Base-by-base conservation (phyloP, 2,329 filamentous ascomycete species). In the Neonectria punicea region DNA sequence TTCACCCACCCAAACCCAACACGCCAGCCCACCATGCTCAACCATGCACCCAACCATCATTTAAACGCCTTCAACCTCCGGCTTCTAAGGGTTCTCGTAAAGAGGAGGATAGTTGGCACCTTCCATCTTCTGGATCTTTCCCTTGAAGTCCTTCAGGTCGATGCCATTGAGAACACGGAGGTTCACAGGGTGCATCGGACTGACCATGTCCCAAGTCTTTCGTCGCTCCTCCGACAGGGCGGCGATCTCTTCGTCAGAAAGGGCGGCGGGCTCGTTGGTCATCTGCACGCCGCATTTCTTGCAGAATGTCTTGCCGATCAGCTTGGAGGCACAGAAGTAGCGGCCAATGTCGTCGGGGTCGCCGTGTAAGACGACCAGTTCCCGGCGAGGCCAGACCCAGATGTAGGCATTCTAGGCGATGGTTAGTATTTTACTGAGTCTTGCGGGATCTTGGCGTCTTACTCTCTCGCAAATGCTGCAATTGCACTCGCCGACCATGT, bases 381-480 rank as follows among this genome's bases (percentile, higher is more conserved):
- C 74, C 4, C 67, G 68, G 3, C 65, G 63, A 7, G 81, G 80
- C 70, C 85, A 86, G 39, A 80, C 70, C 84, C 84, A 87, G 60
- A 79, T 65, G 65, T 76, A 76, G 10, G 75, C 85, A 63, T 78
- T 79, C 83, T 86, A 39, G 16, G 4, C 18, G 4, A n/a, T 43
- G 2, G 39, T 63, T 41, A 47, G 53, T 39, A 20, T 20, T 30
- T 30, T 20, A 28, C 14, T 13, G 14, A n/a, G 18, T 11, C 1
- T 14, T 20, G 1, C 1, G 11, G 32, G 11, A 10, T 18, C 1
- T 6, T 10, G 5, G 10, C 0, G 3, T 65, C 76, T 71, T 75
- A 82, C 82, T 54, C 82, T 76, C 46, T 74, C 72, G 73, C 84
- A 86, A 67, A 81, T 79, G 70, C 84, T 86, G 78, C 85, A 87